Base-by-base conservation (phyloP, 2,329 filamentous ascomycete genomes). In the Fusarium longipes region DNA sequence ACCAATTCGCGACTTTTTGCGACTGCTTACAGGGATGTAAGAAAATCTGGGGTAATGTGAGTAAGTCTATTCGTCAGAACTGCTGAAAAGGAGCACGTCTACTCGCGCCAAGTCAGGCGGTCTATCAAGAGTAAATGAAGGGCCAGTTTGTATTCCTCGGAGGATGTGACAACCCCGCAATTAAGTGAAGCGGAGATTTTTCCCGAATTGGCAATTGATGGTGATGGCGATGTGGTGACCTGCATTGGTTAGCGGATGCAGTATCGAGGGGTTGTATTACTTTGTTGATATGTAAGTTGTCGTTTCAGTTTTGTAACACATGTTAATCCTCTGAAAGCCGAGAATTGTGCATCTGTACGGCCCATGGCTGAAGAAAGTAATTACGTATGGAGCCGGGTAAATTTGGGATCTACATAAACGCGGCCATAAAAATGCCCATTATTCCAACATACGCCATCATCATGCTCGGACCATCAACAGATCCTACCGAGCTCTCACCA, bases 191-290 rank as follows among this genome's bases (percentile, higher is more conserved):
- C 57, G 63, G 52, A 29, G 36, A 49, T 57, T 15, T 12, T 53
- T 44, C 58, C 39, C 27, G 32, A 62, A 43, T 50, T 45, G 61
- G 64, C 40, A 49, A 44, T 53, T 42, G 47, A 50, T 57, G 57
- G 60, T 51, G 48, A 51, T 60, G 65, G 57, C 70, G 68, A 72
- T 59, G 54, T 71, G 66, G 67, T 69, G 67, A 63, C 68, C 64
- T 69, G 61, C 67, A 72, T 72, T 57, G 68, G 70, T 64, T 73
- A 73, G 70, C 56, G 61, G 67, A 56, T 29, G 25, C 7, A 29
- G 14, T 29, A 29, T 18, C 14, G 9, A 6, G 25, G 29, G 10
- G 15, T n/a, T 43, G n/a, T 29, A 29, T 43, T 22, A 43, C n/a
- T 43, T 27, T 29, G 17, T 43, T 25, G 24, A 6, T 18, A 9